Conservation (phyloP, 148 eudicot species). For the Pharnaceum exiguum region DNA sequence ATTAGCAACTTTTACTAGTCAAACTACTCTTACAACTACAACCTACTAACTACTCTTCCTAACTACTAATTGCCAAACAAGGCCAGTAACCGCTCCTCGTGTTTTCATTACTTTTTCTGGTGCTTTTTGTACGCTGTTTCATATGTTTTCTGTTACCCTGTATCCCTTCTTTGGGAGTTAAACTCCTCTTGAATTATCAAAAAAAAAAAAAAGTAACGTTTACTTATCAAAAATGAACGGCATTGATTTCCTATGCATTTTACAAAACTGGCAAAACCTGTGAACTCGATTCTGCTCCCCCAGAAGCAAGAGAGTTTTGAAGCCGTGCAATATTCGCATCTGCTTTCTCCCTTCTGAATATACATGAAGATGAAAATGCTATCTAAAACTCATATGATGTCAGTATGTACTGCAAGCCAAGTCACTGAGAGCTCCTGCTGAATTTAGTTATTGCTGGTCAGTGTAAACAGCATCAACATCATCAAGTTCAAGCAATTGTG, state of each 20-base stretch:
- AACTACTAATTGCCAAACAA: too few relatives aligned
- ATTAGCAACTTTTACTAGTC: too few relatives aligned
- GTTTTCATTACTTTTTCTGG: too few relatives aligned
- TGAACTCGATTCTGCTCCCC: neutral
- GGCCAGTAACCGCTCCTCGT: too few relatives aligned
- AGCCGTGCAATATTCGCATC: neutral
- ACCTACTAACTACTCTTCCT: too few relatives aligned
- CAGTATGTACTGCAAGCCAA: neutral
- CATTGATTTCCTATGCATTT: too few relatives aligned
- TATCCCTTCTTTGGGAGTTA: too few relatives aligned
- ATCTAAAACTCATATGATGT: neutral
- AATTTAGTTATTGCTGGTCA: conserved; percentile 56
- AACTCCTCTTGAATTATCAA: too few relatives aligned
- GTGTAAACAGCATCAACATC: conserved; percentile 95
- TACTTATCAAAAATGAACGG: conserved; percentile 7
- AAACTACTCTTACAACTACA: too few relatives aligned
- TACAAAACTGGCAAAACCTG: neutral
- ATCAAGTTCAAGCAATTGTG: conserved; percentile 85
- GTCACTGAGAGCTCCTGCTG: neutral
- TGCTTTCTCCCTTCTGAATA: neutral
- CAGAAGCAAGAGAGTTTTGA: neutral
- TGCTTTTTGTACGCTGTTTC: too few relatives aligned
- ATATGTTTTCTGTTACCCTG: too few relatives aligned
- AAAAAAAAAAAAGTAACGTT: too few relatives aligned
- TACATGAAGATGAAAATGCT: neutral